Conservation (phyloP, 106 monocot genomes). For the Phalaenopsis aphrodite region DNA sequence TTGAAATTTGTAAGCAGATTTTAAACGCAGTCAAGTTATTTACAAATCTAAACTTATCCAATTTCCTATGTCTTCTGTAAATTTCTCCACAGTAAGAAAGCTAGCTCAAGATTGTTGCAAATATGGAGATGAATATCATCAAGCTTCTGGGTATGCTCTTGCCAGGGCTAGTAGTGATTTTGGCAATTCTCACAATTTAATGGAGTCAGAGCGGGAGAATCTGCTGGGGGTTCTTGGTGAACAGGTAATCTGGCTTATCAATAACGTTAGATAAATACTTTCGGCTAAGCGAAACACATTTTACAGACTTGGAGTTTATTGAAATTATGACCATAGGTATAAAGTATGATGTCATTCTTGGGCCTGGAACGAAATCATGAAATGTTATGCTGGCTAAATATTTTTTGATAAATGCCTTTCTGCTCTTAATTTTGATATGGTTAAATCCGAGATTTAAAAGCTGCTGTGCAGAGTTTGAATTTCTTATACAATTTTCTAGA, state of each 20-base stretch:
- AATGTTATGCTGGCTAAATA: neutral
- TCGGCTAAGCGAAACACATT: neutral
- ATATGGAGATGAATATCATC: constrained; percentile 59
- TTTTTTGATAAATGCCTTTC: neutral
- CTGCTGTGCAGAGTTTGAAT: neutral
- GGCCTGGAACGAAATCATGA: neutral
- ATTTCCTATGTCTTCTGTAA: neutral
- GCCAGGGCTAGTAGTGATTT: constrained; percentile 66
- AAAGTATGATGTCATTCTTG: neutral
- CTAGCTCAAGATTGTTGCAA: constrained; percentile 75
- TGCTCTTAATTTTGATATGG: neutral
- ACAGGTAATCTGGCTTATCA: constrained; percentile 33
- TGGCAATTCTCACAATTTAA: constrained; percentile 64
- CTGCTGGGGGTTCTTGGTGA: constrained; percentile 56
- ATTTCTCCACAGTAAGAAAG: constrained; percentile 52
- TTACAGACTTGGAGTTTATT: neutral
- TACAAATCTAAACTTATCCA: neutral
- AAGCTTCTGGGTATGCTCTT: constrained; percentile 53
- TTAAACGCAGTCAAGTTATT: neutral
- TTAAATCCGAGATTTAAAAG: neutral
- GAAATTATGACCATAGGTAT: neutral
- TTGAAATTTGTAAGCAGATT: constrained; percentile 63
- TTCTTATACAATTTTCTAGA: neutral
- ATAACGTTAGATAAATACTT: neutral
- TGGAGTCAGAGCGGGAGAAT: constrained; percentile 72